These are phyloP conservation scores for Xylaria sp. DNA, from an alignment of 2,329 filamentous ascomycete species.

Conservation along the genomic window DNA sequence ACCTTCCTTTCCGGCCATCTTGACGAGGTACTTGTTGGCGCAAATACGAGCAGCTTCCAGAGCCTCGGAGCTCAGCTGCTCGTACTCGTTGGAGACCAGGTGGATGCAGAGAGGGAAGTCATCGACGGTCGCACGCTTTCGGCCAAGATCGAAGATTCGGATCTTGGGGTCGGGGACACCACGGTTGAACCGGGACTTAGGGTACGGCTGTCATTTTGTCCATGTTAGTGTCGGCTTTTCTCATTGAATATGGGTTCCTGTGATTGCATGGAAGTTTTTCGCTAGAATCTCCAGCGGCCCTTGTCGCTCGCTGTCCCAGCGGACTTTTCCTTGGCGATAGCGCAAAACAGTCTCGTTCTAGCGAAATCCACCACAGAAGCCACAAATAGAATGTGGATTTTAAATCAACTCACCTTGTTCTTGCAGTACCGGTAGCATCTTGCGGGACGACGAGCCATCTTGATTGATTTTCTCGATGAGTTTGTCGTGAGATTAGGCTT, in stretches of 20 bases:
- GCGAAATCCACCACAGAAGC: neutral
- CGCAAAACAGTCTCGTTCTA: conserved; percentile 9
- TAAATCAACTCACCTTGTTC: conserved; percentile 81
- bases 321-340: conserved; percentile 1
- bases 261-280: conserved; percentile 1
- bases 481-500: conserved; percentile 48
- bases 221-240: conserved; percentile 56
- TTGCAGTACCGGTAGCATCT: conserved; percentile 99
- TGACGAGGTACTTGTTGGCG: conserved; percentile 96
- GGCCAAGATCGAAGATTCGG: conserved; percentile 98
- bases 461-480: conserved; percentile 65
- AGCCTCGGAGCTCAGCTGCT: conserved; percentile 99
- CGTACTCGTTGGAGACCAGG: conserved; percentile 99
- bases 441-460: conserved; percentile 99
- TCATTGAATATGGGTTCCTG: neutral
- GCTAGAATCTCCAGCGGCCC: neutral
- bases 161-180: conserved; percentile 88
- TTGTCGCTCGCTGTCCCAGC: neutral
- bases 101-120: conserved; percentile 99
- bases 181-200: conserved; percentile 99
- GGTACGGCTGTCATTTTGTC: conserved; percentile 78
- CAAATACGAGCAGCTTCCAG: conserved; percentile 99
- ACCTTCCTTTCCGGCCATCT: conserved; percentile 71
- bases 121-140: conserved; percentile 98
- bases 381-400: conserved; percentile 5